These are phyloP conservation scores for Lachnellula hyalina DNA, from an alignment of 2,329 filamentous ascomycete genomes.

Conservation along the genomic window DNA sequence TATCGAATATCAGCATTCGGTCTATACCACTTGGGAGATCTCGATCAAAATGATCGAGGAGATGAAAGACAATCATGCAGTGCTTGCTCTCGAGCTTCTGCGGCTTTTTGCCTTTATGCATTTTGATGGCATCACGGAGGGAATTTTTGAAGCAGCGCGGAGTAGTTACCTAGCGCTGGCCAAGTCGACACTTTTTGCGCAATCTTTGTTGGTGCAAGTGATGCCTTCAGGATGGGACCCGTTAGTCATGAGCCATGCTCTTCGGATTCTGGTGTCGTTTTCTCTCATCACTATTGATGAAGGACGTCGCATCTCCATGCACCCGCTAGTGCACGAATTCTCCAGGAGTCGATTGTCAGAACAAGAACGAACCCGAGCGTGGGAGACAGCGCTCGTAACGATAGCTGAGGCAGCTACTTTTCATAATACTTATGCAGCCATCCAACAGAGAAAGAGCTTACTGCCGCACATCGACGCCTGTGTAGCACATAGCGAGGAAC, in stretches of 20 bases:
- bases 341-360: slow-evolving; percentile 11
- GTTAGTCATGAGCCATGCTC: slow-evolving; percentile 5
- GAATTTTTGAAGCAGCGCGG: slow-evolving; percentile 1
- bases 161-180: too few species aligned
- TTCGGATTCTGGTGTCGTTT: slow-evolving; percentile 5
- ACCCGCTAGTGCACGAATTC: slow-evolving; percentile 34
- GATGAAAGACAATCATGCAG: background rate
- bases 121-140: slow-evolving; percentile 10
- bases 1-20: slow-evolving; percentile 10
- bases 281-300: slow-evolving; percentile 9
- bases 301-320: slow-evolving; percentile 25
- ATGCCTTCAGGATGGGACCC: slow-evolving; percentile 13
- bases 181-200: too few species aligned
- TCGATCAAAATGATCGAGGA: slow-evolving; percentile 10
- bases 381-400: background rate
- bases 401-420: too few species aligned
- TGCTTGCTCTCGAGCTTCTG: slow-evolving; percentile 12
- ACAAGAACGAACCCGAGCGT: slow-evolving; percentile 1
- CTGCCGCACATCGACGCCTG: too few species aligned
- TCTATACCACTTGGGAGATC: slow-evolving; percentile 20
- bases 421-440: too few species aligned
- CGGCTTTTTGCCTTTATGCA: slow-evolving; percentile 16
- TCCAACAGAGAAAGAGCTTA: too few species aligned
- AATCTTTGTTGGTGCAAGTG: background rate
- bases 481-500: too few species aligned